Evolutionary conservation across 148 eudicot species (phyloP), one percentile per base, ranked within the genome.

Genomic region (Vaccinium corymbosum): DNA sequence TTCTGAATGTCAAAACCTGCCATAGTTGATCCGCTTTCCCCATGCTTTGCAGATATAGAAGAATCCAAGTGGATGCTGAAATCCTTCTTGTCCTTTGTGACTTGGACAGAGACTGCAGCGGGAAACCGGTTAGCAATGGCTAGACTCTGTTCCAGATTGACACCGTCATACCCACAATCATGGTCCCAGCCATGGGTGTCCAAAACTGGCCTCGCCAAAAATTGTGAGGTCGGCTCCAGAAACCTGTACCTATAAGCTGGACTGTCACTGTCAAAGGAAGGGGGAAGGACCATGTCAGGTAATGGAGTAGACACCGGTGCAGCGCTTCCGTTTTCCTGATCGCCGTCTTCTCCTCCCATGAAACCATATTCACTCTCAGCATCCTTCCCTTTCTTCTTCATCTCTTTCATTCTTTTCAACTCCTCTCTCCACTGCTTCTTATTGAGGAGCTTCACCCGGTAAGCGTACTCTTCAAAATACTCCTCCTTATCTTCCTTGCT

Each of bases 181-280:
- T 97, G 99, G 89, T 97, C 99, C 99, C 99, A 97, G 12, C 99
- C 98, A 89, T 95, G 98, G 57, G 91, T 91, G 86, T 97, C 99
- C 82, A 97, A 81, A 73, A 97, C 98, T 5, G 99, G 99, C 86
- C 98, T 83, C 8, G 95, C 96, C 86, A 95, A 86, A 85, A 95
- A 94, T 86, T 95, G 98, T 1, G 98, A 95, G 46, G 95, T 92
- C 32, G 99, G 96, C 90, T 97, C 99, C 88, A 97, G 84, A 85
- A 95, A 95, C 51, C 98, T 90, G 87, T 93, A 97, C 75, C 99
- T 89, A 80, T 92, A 94, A 12, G 94, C 93, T 4, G 99, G 99
- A 84, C 88, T 92, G 79, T 95, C 99, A 38, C 95, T 85, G 79
- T 97, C 99, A 49, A 97, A 97, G n/a, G 99, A 88, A 50, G 94